Evolutionary conservation across 768 basidiomycete genomes (phyloP), one percentile per base, ranked within the genome.

Genomic region (Leccinum rimulosum): DNA sequence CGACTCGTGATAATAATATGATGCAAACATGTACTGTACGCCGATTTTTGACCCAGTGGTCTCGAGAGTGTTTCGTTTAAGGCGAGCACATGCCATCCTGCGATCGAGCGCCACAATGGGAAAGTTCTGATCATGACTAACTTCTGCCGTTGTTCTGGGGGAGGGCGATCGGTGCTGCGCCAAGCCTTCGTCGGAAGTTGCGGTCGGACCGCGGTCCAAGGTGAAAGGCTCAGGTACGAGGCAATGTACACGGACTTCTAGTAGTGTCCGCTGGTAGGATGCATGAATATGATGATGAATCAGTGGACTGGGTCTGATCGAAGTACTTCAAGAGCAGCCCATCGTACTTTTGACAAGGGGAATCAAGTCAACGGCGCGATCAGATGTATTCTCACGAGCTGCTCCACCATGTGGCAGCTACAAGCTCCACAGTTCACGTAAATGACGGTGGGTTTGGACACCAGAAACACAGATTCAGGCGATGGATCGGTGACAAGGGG

Each of bases 101-200:
- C 8, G 50, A 25, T 25, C 25, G 25, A 50, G n/a, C n/a, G 30
- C 50, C 50, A 19, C 50, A 43, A n/a, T 38, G 38, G 33, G 33
- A 33, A 33, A 33, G 11, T 33, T 12, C 35, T 35, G 35, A 35
- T 35, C 6, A 33, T 55, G 47, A 49, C 43, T 55, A 28, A 55
- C 48, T 35, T 31, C 35, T 30, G 17, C 27, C 31, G 48, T 45
- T 47, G 28, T 38, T 31, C 38, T 14, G 3, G 25, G 28, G 31
- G 53, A 58, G 52, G 60, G 55, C 40, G 55, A 64, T 66, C 60
- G 64, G 53, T 53, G 40, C 4, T 40, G 9, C n/a, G 17, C 38
- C 38, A 7, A 38, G 36, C 15, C 31, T 5, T 27, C 22, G 30
- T 55, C 28, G 53, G n/a, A 17, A n/a, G 9, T 43, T n/a, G 40